Evolutionary conservation across 2,329 filamentous ascomycete genomes (phyloP).

Genomic region (Aspergillus piperis): DNA sequence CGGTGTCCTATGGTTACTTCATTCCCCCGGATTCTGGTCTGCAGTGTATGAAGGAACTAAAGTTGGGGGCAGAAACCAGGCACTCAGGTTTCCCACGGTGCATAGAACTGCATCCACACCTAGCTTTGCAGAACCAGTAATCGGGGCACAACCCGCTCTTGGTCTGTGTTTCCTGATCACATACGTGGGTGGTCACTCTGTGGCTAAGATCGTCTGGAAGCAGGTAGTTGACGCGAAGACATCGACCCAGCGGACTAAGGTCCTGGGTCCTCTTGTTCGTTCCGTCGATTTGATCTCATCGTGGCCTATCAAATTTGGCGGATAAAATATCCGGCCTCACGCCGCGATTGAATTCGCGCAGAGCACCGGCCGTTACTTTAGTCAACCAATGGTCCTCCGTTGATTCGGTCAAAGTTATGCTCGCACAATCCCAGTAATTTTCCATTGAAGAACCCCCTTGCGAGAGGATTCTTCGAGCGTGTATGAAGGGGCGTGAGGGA

Average conservation of each 20-base stretch:
- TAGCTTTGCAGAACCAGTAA: background rate
- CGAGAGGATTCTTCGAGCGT: background rate
- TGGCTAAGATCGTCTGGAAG: background rate
- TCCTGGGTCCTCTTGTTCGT: background rate
- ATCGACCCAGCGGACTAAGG: slow-evolving; percentile 4
- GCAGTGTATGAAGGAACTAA: background rate
- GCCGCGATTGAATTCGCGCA: slow-evolving; percentile 16
- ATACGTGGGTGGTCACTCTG: background rate
- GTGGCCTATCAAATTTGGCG: slow-evolving; percentile 13
- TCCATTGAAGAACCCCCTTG: background rate
- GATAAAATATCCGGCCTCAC: slow-evolving; percentile 12
- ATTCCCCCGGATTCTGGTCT: no score
- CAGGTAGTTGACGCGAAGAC: slow-evolving; percentile 1
- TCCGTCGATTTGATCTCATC: background rate
- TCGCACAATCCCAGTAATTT: background rate
- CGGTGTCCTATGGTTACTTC: background rate
- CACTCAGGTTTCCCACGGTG: background rate
- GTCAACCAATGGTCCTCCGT: background rate
- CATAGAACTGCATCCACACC: background rate
- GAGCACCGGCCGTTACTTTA: background rate
- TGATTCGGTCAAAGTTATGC: background rate
- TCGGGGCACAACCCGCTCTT: background rate
- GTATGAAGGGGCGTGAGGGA: background rate
- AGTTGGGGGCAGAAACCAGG: background rate
- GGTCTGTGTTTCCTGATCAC: background rate